phyloP scores from a whole-genome alignment of 2,329 filamentous ascomycete species.

The Gliomastix tumulicola region DNA sequence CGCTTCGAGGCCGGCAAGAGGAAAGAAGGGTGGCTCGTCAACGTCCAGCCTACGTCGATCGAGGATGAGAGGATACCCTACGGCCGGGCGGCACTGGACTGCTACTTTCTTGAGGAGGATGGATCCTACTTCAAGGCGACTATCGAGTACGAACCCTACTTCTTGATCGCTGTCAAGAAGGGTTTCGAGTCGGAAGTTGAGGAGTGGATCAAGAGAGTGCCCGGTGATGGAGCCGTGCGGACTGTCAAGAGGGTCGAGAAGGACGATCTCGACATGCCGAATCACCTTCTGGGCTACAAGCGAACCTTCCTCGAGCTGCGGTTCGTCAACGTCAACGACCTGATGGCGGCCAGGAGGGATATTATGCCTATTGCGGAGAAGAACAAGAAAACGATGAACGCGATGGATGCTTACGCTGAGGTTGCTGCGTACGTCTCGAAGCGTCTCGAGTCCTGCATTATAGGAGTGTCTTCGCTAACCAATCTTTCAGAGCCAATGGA shows the following conservation, averaged over 20 bases:
- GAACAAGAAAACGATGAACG: slow-evolving; percentile 92
- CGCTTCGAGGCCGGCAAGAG: slow-evolving; percentile 82
- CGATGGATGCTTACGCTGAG: slow-evolving; percentile 97
- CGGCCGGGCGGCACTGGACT: slow-evolving; percentile 86
- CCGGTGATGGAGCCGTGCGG: slow-evolving; percentile 76
- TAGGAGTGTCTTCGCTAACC: neutral
- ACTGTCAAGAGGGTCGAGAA: slow-evolving; percentile 72
- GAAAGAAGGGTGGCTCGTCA: slow-evolving; percentile 87
- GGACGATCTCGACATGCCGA: slow-evolving; percentile 91
- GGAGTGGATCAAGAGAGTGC: slow-evolving; percentile 80
- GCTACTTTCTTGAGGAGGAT: slow-evolving; percentile 92
- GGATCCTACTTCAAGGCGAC: slow-evolving; percentile 87
- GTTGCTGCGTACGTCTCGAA: slow-evolving; percentile 65
- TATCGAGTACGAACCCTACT: slow-evolving; percentile 94
- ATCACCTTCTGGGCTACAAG: slow-evolving; percentile 87
- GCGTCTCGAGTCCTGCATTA: neutral
- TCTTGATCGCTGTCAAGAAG: slow-evolving; percentile 82
- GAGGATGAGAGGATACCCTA: slow-evolving; percentile 78
- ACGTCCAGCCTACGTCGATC: slow-evolving; percentile 85
- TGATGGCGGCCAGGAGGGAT: slow-evolving; percentile 76
- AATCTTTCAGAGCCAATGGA: slow-evolving; percentile 54
- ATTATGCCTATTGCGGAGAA: slow-evolving; percentile 90
- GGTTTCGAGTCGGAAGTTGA: slow-evolving; percentile 89
- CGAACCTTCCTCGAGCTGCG: slow-evolving; percentile 80
- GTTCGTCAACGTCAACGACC: slow-evolving; percentile 81